phyloP scores from a whole-genome alignment of 1,284 basidiomycete genomes.

The Fomitopsis schrenkii region DNA sequence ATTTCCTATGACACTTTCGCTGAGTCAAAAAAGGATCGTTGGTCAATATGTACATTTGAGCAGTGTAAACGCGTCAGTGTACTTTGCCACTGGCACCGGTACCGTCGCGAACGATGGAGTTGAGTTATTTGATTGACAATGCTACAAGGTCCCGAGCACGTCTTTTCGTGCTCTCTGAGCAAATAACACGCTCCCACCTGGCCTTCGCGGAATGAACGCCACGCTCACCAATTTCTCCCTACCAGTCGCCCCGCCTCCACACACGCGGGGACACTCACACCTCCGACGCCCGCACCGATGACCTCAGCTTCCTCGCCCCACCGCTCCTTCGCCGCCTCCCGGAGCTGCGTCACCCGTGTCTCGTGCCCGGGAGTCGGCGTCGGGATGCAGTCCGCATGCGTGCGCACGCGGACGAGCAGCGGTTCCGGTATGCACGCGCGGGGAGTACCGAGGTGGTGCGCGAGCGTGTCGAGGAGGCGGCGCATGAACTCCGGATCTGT shows the following conservation, averaged over 20 bases:
- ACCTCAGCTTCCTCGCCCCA: conserved; percentile 69
- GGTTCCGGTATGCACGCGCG: conserved; percentile 48
- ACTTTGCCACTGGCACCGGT: too few relatives aligned
- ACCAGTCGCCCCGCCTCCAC: conserved; percentile 66
- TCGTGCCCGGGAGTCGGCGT: conserved; percentile 75
- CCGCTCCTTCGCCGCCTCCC: conserved; percentile 34
- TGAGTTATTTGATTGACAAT: too few relatives aligned
- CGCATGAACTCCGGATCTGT: conserved; percentile 32
- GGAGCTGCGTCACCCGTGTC: conserved; percentile 63
- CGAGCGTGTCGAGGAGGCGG: conserved; percentile 46
- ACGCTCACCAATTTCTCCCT: conserved; percentile 30
- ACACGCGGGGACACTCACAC: conserved; percentile 90
- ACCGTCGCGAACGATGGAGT: too few relatives aligned
- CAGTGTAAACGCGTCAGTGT: too few relatives aligned
- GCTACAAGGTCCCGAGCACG: too few relatives aligned
- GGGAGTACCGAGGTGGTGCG: conserved; percentile 40
- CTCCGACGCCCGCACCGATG: conserved; percentile 83
- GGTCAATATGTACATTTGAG: too few relatives aligned
- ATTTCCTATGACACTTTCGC: too few relatives aligned
- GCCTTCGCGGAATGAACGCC: too few relatives aligned
- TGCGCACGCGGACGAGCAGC: conserved; percentile 47
- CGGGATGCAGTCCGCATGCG: conserved; percentile 80
- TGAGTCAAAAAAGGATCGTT: too few relatives aligned
- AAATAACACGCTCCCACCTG: too few relatives aligned
- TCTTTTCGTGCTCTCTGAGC: too few relatives aligned